These are phyloP conservation scores for Trifolium fragiferum DNA, from an alignment of 306 rosid species.

Conservation along the genomic window DNA sequence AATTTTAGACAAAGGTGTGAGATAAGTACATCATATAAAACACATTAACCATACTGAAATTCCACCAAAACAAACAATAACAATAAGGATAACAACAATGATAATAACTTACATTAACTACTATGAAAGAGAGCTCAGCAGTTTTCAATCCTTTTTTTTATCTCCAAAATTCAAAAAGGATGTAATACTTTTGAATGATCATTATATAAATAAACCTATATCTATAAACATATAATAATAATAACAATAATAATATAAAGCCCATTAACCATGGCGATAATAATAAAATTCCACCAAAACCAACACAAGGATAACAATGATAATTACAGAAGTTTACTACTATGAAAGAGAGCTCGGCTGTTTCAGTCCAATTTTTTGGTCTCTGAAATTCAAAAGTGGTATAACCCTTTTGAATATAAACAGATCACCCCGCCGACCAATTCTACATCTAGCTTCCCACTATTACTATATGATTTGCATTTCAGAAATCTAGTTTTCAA, in stretches of 20 bases:
- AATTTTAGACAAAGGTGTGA: conserved; percentile 21
- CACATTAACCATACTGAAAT: conserved; percentile 9
- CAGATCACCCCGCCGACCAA: too few species aligned
- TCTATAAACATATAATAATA: neutral
- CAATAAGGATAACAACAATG: neutral
- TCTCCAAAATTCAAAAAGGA: conserved; percentile 1
- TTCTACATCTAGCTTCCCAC: too few species aligned
- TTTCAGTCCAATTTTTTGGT: too few species aligned
- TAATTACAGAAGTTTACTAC: too few species aligned
- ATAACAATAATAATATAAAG: neutral
- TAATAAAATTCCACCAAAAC: neutral
- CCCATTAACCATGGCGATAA: neutral
- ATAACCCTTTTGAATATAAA: too few species aligned
- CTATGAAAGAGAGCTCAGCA: neutral
- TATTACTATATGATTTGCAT: too few species aligned
- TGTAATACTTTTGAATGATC: neutral
- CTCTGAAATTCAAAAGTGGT: too few species aligned
- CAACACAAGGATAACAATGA: too few species aligned
- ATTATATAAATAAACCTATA: too few species aligned
- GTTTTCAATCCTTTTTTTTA: conserved; percentile 24
- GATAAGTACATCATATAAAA: conserved; percentile 1
- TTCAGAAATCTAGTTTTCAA: too few species aligned
- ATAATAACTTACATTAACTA: neutral
- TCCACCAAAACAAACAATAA: neutral
- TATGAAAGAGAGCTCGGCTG: too few species aligned